A percentile compares a stretch with the other conserved stretches of the same genome.
These are phyloP conservation scores for Penicillium vulpinum DNA, from an alignment of 2,329 filamentous ascomycete genomes.

Conservation along the genomic window DNA sequence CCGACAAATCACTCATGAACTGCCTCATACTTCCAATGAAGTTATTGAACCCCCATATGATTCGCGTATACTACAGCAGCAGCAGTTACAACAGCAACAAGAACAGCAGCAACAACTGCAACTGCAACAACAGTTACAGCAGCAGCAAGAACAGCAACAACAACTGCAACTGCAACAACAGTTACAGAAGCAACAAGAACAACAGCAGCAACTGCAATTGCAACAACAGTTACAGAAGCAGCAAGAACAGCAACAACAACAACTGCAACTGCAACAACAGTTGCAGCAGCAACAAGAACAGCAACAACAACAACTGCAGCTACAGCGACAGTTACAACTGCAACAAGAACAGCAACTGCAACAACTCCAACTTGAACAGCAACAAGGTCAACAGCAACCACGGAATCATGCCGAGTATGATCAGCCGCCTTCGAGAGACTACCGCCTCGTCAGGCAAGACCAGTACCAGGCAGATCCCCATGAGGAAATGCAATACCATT, in stretches of 20 bases:
- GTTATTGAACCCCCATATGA: slow-evolving; percentile 23
- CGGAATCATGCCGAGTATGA: slow-evolving; percentile 30
- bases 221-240: background rate
- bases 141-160: background rate
- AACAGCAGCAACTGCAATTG: background rate
- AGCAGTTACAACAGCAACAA: slow-evolving; percentile 2
- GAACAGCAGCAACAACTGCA: background rate
- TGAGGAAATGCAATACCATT: slow-evolving; percentile 18
- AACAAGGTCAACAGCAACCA: slow-evolving; percentile 19
- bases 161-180: background rate
- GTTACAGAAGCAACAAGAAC: slow-evolving; percentile 10
- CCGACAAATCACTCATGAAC: slow-evolving; percentile 26
- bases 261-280: background rate
- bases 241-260: background rate
- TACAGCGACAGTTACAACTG: background rate
- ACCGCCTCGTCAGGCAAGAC: slow-evolving; percentile 24
- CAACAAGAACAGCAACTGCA: background rate
- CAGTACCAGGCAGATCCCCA: slow-evolving; percentile 15
- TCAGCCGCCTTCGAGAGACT: slow-evolving; percentile 24
- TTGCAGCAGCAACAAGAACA: background rate
- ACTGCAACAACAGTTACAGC: background rate
- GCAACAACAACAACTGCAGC: background rate
- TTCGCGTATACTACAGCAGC: slow-evolving; percentile 21
- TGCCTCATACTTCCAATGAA: slow-evolving; percentile 23
- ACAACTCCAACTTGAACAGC: too few relatives aligned